phyloP scores from a whole-genome alignment of 805 yeast species.

The Maudiozyma barnettii region DNA sequence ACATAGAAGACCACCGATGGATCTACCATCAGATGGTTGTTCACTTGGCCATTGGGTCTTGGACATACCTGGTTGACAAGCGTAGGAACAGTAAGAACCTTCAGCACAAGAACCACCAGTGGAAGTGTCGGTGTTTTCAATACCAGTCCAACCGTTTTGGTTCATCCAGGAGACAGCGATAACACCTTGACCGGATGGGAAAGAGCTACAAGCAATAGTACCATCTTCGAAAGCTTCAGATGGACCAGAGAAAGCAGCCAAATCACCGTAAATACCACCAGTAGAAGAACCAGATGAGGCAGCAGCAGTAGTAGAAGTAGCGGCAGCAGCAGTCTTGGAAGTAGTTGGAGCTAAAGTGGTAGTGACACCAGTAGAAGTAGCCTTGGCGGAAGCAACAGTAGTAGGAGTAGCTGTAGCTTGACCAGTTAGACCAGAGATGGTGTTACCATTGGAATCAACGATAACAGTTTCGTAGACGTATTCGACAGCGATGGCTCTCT shows the following conservation, averaged over 20 bases:
- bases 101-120: conserved; percentile 65
- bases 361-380: conserved; percentile 17
- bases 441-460: conserved; percentile 58
- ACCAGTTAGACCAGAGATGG: conserved; percentile 13
- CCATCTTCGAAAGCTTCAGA: conserved; percentile 58
- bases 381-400: conserved; percentile 22
- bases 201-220: conserved; percentile 51
- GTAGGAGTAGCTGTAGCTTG: conserved; percentile 14
- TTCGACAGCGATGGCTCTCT: conserved; percentile 44
- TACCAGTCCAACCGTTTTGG: conserved; percentile 41
- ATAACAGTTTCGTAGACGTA: conserved; percentile 47
- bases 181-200: conserved; percentile 73
- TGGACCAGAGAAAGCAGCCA: conserved; percentile 50
- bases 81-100: conserved; percentile 93
- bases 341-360: conserved; percentile 17
- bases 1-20: conserved; percentile 91
- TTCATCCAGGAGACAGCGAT: conserved; percentile 49
- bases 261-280: conserved; percentile 45
- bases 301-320: conserved; percentile 23
- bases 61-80: conserved; percentile 98
- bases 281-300: conserved; percentile 30
- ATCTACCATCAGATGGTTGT: conserved; percentile 86
- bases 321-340: conserved; percentile 18
- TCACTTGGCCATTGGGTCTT: conserved; percentile 94
- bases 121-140: conserved; percentile 39